phyloP scores from a whole-genome alignment of 2,329 filamentous ascomycete genomes.

The Phoma sp. region DNA sequence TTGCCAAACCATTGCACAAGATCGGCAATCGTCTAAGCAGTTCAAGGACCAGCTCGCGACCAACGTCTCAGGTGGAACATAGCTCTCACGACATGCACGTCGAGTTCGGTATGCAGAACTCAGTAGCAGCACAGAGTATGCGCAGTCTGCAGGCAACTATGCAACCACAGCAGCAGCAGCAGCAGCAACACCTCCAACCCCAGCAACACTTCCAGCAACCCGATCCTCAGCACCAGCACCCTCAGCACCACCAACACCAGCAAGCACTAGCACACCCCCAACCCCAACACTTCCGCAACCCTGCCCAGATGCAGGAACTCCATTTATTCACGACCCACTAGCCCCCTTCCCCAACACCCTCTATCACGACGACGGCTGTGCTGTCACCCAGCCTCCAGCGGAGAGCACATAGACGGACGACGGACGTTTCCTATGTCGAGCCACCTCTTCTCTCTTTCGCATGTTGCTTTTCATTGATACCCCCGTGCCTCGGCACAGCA shows the following conservation, averaged over 20 bases:
- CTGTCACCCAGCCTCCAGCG: no score
- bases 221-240: slow-evolving; percentile 8
- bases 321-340: slow-evolving; percentile 30
- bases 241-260: slow-evolving; percentile 30
- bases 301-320: slow-evolving; percentile 30
- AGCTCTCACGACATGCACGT: slow-evolving; percentile 26
- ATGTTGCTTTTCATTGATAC: slow-evolving; percentile 22
- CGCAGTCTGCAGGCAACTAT: slow-evolving; percentile 18
- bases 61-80: slow-evolving; percentile 32
- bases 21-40: slow-evolving; percentile 37
- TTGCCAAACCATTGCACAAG: slow-evolving; percentile 43
- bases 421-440: neutral
- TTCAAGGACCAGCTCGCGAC: slow-evolving; percentile 33
- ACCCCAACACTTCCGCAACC: slow-evolving; percentile 25
- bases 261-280: slow-evolving; percentile 30
- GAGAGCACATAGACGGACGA: slow-evolving; percentile 19
- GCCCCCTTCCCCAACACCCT: slow-evolving; percentile 19
- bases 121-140: slow-evolving; percentile 27
- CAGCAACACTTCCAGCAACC: slow-evolving; percentile 24
- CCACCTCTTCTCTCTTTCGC: slow-evolving; percentile 4
- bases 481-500: slow-evolving; percentile 22
- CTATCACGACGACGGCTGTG: slow-evolving; percentile 13
- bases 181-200: slow-evolving; percentile 23
- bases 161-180: slow-evolving; percentile 22
- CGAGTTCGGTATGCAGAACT: slow-evolving; percentile 32